Evolutionary conservation across 768 basidiomycete genomes (phyloP).

Genomic region (Leccinellum albellum): DNA sequence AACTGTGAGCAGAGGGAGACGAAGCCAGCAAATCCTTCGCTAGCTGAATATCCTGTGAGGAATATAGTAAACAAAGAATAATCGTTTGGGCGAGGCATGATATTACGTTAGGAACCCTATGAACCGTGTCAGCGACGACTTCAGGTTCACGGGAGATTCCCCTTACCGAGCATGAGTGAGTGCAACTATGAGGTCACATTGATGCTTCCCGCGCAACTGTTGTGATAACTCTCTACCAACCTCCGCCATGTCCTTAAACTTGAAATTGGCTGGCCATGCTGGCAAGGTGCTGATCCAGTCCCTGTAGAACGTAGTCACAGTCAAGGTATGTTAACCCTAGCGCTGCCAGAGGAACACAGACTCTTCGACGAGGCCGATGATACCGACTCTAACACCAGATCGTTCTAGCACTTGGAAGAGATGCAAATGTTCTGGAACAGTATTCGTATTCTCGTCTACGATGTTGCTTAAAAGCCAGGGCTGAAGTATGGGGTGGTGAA

Average conservation of each 20-base stretch:
- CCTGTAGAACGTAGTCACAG: constrained; percentile 35
- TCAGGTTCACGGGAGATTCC: constrained; percentile 4
- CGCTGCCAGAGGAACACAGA: constrained; percentile 31
- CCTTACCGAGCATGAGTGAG: constrained; percentile 75
- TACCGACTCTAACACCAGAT: constrained; percentile 65
- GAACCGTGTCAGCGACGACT: constrained; percentile 2
- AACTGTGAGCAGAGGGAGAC: constrained; percentile 51
- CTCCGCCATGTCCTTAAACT: constrained; percentile 71
- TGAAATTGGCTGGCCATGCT: constrained; percentile 80
- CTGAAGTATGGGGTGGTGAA: constrained; percentile 31
- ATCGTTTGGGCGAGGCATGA: neutral
- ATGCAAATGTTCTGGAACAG: constrained; percentile 56
- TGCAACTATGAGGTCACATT: constrained; percentile 80
- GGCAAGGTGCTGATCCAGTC: constrained; percentile 88
- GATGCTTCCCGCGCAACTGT: constrained; percentile 64
- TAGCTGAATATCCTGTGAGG: constrained; percentile 58
- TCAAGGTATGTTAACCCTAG: neutral
- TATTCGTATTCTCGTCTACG: constrained; percentile 59
- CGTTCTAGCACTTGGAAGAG: constrained; percentile 68
- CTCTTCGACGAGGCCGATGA: constrained; percentile 89
- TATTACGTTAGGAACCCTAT: constrained; percentile 31
- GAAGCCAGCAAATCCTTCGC: constrained; percentile 63
- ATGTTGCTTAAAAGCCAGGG: constrained; percentile 93
- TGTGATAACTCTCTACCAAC: constrained; percentile 73
- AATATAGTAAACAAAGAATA: constrained; percentile 8